A percentile compares a stretch with the other conserved stretches of the same genome.
Conservation (phyloP, 805 yeast genomes). For the Saturnispora zaruensis region DNA sequence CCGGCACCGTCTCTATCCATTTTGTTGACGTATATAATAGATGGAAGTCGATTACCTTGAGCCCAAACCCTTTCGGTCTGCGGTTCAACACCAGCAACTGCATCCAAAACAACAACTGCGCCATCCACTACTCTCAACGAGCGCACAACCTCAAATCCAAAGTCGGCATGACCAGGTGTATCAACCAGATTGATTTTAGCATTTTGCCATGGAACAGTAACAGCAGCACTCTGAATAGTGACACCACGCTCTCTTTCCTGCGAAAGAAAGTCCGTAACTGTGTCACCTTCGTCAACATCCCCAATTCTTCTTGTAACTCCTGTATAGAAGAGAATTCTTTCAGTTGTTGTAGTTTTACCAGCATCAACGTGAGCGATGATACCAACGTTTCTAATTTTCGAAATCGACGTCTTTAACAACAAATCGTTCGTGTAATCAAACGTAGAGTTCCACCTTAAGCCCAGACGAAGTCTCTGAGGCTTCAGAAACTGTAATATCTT, state of each 20-base stretch:
- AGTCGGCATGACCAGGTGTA: constrained; percentile 98
- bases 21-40: constrained; percentile 76
- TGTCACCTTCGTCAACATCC: constrained; percentile 93
- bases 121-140: constrained; percentile 90
- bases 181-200: constrained; percentile 80
- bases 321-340: constrained; percentile 83
- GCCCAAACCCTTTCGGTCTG: constrained; percentile 97
- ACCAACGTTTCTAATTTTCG: constrained; percentile 75
- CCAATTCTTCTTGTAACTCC: constrained; percentile 79
- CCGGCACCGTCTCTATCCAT: constrained; percentile 98
- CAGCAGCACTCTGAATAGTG: constrained; percentile 94
- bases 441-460: not conserved
- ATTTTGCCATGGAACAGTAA: constrained; percentile 72
- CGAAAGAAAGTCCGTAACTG: constrained; percentile 85
- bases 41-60: constrained; percentile 71
- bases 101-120: constrained; percentile 86
- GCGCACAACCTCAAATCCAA: constrained; percentile 87
- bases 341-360: constrained; percentile 97
- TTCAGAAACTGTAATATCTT: not conserved
- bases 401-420: constrained; percentile 18
- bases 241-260: constrained; percentile 91
- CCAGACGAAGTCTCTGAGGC: not conserved
- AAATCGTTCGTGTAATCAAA: constrained; percentile 16
- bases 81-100: constrained; percentile 96
- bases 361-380: constrained; percentile 99